Base-by-base conservation (phyloP, 192 early-diverging fungal genomes). In the Rhizophagus sp. region DNA sequence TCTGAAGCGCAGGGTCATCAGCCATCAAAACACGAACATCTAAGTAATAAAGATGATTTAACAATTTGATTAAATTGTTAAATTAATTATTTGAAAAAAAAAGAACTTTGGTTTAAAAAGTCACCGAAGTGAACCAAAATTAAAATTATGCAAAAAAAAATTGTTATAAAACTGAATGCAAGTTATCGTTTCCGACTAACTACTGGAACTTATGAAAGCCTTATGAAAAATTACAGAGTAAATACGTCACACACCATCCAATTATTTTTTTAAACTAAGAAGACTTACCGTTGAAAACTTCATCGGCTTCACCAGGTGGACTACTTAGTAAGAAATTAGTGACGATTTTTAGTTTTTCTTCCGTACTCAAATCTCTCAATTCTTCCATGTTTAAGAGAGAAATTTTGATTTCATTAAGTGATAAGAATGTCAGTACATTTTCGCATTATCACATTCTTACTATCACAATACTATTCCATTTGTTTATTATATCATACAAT, bases 221-320 rank as follows among this genome's bases (percentile, higher is more conserved):
- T 41, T 7, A 41, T 36, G 5, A 41, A 41, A 41, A 41, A 41
- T 41, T 41, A 41, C 39, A 41, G 6, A 41, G 44, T 3, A 12
- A 47, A 47, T 47, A 47, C 44, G 44, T 47, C 11, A 47, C 9
- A 47, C 11, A 12, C 11, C 44, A 12, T 11, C 1, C 1, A 12
- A 12, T 47, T 47, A 47, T 47, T 47, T 12, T n/a, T 22, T 57
- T 3, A 17, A 57, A 15, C 17, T 19, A 57, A 1, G 15, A 19
- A 19, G 19, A 22, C 81, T 75, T 90, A 97, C 96, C 97, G 79
- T 97, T 97, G 80, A 95, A 96, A 34, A 99, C 97, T 85, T 98
- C 95, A 86, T 95, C 95, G 10, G 98, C 90, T 89, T 99, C 96
- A 62, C 98, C 98, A 11, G 98, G 98, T n/a, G 98, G 98, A 73